Evolutionary conservation across 139 green algal genomes (phyloP), one percentile per base, ranked within the genome.

Genomic region (Pleodorina starrii): DNA sequence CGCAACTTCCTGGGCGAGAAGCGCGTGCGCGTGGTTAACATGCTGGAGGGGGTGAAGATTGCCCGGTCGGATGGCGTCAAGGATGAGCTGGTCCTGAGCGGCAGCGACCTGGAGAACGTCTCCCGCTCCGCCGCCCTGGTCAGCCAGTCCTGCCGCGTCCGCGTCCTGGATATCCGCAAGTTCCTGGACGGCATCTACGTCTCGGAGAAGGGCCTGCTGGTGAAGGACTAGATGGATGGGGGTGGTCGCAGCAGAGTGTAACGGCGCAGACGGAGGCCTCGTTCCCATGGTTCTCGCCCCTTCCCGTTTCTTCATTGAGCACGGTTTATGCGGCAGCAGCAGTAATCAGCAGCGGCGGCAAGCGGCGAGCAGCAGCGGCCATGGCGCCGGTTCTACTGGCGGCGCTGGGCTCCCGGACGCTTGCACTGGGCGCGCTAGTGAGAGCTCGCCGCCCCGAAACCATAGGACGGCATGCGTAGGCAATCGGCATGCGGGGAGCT

Each of bases 1-100:
- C 94, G 98, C 73, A 99, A 99, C 94, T 99, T 99, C 95, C 92
- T 99, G 87, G 98, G 98, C 66, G 98, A 99, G 97, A 99, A 99
- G 97, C 94, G 96, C 63, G 97, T 99, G 68, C 95, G 98, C 40
- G 94, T 95, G 29, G 96, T 99, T 23, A 89, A 97, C 32, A 99
- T 99, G 98, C 95, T 99, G 19, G 91, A 95, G 21, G 95, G 95
- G 90, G 96, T 99, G 29, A 98, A 90, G 76, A 93, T 98, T 79
- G 91, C 91, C 29, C 94, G 97, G 63, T 96, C 93, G 10, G 90
- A 96, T 19, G 94, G 90, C 42, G 97, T 99, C 38, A 99, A 99
- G 98, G 98, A 99, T 80, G 95, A 99, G 95, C 94, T 99, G 69
- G 93, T 99, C 40, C 89, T 99, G 2, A 87, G 92, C 6, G 98